Conservation (phyloP, 2,329 filamentous ascomycete genomes). For the Phyllosticta citrichinensis region DNA sequence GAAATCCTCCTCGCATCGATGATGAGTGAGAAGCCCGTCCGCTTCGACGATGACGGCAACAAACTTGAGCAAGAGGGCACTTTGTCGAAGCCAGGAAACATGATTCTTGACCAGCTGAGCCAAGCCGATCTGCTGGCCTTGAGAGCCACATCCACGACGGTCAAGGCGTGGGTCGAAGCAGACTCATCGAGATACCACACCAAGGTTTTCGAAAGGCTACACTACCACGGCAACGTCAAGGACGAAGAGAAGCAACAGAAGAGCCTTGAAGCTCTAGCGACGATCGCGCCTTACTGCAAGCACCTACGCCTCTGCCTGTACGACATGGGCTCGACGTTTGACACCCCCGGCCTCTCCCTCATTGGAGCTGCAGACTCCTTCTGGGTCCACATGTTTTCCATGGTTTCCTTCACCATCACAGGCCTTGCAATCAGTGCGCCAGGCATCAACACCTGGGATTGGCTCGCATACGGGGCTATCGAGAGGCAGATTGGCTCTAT, state of each 20-base stretch:
- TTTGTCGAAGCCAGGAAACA: background rate
- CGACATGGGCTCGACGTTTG: background rate
- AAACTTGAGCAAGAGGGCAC: background rate
- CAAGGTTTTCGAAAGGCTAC: background rate
- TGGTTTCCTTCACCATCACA: background rate
- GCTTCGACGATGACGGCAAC: background rate
- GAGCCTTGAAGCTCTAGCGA: background rate
- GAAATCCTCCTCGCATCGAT: too few relatives aligned
- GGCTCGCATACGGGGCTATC: background rate
- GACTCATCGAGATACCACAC: background rate
- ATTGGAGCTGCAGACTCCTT: background rate
- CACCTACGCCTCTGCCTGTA: background rate
- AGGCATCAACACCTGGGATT: background rate
- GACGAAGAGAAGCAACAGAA: background rate
- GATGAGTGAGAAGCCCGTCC: too few relatives aligned
- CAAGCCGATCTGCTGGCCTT: background rate
- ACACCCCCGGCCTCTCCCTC: background rate
- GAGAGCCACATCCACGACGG: background rate
- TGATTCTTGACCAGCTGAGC: background rate
- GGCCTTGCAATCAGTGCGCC: background rate
- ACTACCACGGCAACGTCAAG: background rate
- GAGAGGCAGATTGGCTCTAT: conserved; percentile 1
- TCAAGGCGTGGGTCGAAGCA: conserved; percentile 1
- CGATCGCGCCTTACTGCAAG: background rate
- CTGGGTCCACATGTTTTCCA: background rate